A percentile compares a stretch with the other conserved stretches of the same genome.
These are phyloP conservation scores for Geotrichum europaeum DNA, from an alignment of 1,139 yeast genomes.

Conservation along the genomic window DNA sequence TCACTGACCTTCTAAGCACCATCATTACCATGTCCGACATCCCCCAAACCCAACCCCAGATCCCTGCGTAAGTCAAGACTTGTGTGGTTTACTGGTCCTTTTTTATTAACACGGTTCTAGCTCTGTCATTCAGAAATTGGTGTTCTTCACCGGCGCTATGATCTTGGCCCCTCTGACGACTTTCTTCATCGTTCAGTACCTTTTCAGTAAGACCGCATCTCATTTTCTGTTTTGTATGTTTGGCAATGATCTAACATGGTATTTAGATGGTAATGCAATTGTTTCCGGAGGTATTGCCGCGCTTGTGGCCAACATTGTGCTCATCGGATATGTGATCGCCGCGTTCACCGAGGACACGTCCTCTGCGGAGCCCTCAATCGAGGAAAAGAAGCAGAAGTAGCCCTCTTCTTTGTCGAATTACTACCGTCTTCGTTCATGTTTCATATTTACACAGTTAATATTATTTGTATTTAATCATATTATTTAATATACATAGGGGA, in stretches of 20 bases:
- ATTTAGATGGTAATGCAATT: slow-evolving; percentile 49
- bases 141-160: slow-evolving; percentile 87
- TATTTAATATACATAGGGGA: slow-evolving; percentile 73
- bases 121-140: slow-evolving; percentile 62
- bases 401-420: background rate
- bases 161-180: slow-evolving; percentile 66
- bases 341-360: slow-evolving; percentile 79
- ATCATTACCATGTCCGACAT: background rate
- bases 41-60: slow-evolving; percentile 1
- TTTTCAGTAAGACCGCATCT: slow-evolving; percentile 33
- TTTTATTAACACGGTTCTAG: slow-evolving; percentile 32
- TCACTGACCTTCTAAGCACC: background rate
- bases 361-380: slow-evolving; percentile 34
- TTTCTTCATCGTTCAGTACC: slow-evolving; percentile 60
- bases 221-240: background rate
- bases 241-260: background rate
- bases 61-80: slow-evolving; percentile 12
- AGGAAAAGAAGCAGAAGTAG: slow-evolving; percentile 33
- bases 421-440: background rate
- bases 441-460: background rate
- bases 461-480: background rate
- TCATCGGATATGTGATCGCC: slow-evolving; percentile 76
- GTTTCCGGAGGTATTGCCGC: slow-evolving; percentile 91
- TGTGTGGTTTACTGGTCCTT: background rate
- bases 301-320: slow-evolving; percentile 74